phyloP scores from a whole-genome alignment of 2,329 filamentous ascomycete genomes.

The Capronia epimyces region DNA sequence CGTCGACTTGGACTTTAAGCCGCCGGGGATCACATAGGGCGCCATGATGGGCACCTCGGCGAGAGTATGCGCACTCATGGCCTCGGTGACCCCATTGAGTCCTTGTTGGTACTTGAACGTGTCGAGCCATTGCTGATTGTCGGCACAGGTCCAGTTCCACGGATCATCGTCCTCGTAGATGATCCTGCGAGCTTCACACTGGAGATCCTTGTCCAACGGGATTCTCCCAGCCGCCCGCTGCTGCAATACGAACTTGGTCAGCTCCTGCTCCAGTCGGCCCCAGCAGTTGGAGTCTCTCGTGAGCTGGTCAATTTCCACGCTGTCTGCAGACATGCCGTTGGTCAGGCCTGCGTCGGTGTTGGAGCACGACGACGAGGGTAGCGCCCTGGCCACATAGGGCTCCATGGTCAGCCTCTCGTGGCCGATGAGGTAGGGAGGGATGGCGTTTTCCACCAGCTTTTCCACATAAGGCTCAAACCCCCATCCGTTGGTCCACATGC shows the following conservation, averaged over 20 bases:
- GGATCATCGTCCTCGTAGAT: conserved; percentile 33
- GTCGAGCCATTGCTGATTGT: conserved; percentile 44
- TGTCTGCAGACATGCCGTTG: conserved; percentile 20
- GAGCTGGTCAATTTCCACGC: conserved; percentile 25
- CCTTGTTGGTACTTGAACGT: conserved; percentile 43
- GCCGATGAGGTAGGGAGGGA: conserved; percentile 37
- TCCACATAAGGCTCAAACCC: conserved; percentile 36
- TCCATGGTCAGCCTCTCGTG: conserved; percentile 32
- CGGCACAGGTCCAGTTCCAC: conserved; percentile 42
- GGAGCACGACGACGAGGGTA: conserved; percentile 16
- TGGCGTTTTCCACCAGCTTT: conserved; percentile 34
- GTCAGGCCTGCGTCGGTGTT: conserved; percentile 22
- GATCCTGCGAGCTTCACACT: conserved; percentile 31
- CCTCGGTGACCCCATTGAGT: conserved; percentile 29
- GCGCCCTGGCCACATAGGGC: conserved; percentile 27
- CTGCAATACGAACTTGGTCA: conserved; percentile 37
- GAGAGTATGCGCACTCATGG: conserved; percentile 11
- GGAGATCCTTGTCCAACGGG: conserved; percentile 34
- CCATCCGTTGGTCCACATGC: conserved; percentile 37
- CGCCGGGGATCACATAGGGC: conserved; percentile 39
- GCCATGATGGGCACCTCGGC: conserved; percentile 40
- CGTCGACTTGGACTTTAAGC: conserved; percentile 34
- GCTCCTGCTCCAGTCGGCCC: conserved; percentile 37
- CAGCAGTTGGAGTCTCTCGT: conserved; percentile 37
- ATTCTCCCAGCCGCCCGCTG: conserved; percentile 34